Conservation (phyloP, 1,284 basidiomycete species). For the Paramarasmius palmivorus region DNA sequence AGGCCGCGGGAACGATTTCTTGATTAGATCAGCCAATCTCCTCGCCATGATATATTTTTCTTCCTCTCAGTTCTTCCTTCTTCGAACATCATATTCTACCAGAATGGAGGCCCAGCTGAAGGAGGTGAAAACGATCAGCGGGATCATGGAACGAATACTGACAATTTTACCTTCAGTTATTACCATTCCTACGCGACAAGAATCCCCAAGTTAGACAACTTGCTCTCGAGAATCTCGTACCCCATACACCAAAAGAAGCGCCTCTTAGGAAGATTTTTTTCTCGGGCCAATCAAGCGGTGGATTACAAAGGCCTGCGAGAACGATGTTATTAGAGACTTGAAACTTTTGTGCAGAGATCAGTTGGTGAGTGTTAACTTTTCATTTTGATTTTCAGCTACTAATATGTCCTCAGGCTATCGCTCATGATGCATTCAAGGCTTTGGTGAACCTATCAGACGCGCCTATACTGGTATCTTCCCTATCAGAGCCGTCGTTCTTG, state of each 20-base stretch:
- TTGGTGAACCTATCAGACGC: conserved; percentile 94
- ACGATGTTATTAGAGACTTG: conserved; percentile 71
- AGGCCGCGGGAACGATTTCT: too few species aligned
- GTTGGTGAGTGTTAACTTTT: conserved; percentile 47
- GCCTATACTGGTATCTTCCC: conserved; percentile 63
- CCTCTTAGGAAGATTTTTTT: conserved; percentile 79
- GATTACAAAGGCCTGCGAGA: conserved; percentile 65
- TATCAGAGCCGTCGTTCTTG: conserved; percentile 80
- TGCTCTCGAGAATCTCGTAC: conserved; percentile 81
- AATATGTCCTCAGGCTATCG: conserved; percentile 65
- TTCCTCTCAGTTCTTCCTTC: too few species aligned
- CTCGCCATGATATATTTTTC: background rate
- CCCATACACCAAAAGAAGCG: conserved; percentile 75
- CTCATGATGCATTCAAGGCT: conserved; percentile 94
- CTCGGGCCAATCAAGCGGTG: conserved; percentile 51
- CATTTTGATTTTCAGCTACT: conserved; percentile 11
- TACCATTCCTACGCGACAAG: conserved; percentile 83
- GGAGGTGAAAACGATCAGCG: too few species aligned
- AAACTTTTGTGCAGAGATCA: conserved; percentile 88
- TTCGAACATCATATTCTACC: too few species aligned
- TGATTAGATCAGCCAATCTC: too few species aligned
- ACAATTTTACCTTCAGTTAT: conserved; percentile 51
- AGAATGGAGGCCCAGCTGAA: too few species aligned
- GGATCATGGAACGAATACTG: too few species aligned
- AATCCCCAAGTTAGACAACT: conserved; percentile 89